phyloP scores from a whole-genome alignment of 2,329 filamentous ascomycete species.

The Pezicula neosporulosa region DNA sequence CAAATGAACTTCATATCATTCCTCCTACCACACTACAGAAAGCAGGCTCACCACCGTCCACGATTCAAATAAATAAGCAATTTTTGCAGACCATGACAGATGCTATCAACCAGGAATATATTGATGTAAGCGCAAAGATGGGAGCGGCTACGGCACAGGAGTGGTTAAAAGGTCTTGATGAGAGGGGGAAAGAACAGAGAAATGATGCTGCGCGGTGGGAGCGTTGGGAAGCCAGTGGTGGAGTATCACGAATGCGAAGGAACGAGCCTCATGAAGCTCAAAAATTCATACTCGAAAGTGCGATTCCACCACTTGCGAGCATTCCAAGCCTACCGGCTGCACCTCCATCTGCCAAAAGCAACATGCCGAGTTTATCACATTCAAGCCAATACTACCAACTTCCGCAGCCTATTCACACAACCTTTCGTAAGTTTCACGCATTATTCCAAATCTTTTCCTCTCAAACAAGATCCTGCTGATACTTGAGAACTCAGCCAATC shows the following conservation, averaged over 20 bases:
- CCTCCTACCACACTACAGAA: conserved; percentile 51
- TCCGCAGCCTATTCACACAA: conserved; percentile 5
- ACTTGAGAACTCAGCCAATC: conserved; percentile 11
- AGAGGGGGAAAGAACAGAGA: conserved; percentile 56
- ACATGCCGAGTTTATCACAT: conserved; percentile 6
- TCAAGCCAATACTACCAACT: conserved; percentile 3
- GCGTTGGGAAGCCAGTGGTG: conserved; percentile 43
- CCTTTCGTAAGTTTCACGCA: conserved; percentile 12
- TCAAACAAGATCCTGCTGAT: conserved; percentile 1
- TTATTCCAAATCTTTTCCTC: not conserved
- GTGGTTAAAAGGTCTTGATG: conserved; percentile 73
- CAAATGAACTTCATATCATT: conserved; percentile 57
- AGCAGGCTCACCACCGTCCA: conserved; percentile 40
- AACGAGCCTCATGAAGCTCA: conserved; percentile 6
- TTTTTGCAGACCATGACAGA: conserved; percentile 63
- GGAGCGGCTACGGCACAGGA: conserved; percentile 69
- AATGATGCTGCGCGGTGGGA: conserved; percentile 69
- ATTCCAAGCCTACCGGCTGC: not conserved
- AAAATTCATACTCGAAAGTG: conserved; percentile 5
- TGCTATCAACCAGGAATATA: conserved; percentile 58
- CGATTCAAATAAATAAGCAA: conserved; percentile 57
- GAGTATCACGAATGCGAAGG: conserved; percentile 19
- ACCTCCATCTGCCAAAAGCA: conserved; percentile 7
- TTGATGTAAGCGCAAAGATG: conserved; percentile 55
- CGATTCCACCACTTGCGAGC: not conserved